Conservation (phyloP, 2,329 filamentous ascomycete species). For the Fusarium mundagurra region DNA sequence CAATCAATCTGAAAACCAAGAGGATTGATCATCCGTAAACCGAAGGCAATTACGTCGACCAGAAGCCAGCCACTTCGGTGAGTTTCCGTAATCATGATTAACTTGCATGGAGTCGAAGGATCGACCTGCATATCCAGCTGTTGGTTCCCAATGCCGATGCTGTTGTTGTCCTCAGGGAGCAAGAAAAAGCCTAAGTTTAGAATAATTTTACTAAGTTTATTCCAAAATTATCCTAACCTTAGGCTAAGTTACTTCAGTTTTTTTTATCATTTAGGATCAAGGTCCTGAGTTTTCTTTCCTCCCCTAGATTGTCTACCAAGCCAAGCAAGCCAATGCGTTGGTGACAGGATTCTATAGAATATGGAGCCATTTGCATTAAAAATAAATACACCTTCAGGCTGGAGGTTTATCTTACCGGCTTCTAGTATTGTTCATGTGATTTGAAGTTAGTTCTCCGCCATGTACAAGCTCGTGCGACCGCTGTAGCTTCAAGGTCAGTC, state of each 20-base stretch:
- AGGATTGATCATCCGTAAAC: background rate
- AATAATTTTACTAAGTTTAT: too few species aligned
- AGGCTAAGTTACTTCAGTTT: too few species aligned
- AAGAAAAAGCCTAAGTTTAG: too few species aligned
- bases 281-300: too few species aligned
- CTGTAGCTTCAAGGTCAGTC: background rate
- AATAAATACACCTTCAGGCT: background rate
- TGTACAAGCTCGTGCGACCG: accelerated
- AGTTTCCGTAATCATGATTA: background rate
- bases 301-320: background rate
- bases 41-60: background rate
- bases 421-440: too few species aligned
- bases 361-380: background rate
- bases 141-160: background rate
- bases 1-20: background rate
- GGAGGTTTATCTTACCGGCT: too few species aligned
- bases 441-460: background rate
- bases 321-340: too few species aligned
- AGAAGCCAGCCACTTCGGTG: background rate
- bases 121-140: background rate
- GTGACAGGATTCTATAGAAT: accelerated
- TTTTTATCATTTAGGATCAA: too few species aligned
- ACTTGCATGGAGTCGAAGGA: background rate
- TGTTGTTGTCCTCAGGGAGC: background rate
- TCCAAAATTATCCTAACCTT: too few species aligned